Evolutionary conservation across 352 stramenopile genomes (phyloP), one percentile per base, ranked within the genome.

Genomic region (Phytopythium montanum): DNA sequence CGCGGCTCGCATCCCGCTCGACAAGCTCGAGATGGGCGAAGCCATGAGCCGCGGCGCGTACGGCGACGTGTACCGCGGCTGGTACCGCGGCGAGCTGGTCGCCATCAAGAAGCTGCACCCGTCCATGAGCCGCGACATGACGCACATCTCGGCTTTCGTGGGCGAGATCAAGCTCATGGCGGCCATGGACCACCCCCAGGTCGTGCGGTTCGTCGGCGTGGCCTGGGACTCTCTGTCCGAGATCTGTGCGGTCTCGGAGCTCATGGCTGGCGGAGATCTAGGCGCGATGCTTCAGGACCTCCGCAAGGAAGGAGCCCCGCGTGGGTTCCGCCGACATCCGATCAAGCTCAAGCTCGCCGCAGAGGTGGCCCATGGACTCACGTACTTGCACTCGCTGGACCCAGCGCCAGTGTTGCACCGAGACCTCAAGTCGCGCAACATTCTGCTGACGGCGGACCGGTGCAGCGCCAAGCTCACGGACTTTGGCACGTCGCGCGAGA

Each of bases 81-180:
- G 59, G 36, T 90, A 87, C 54, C 68, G 66, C 18, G 68, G 60
- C 18, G 57, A 79, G n/a, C 53, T 48, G 3, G 73, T 90, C 33
- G 79, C 75, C 16, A 82, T 88, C 53, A 90, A 90, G 60, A 66
- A 81, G 49, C 48, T 79, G 14, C 54, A 71, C 12, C 59, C 59
- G 18, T 68, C 74, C 19, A 76, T 75, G 45, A 58, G 65, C 31
- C 72, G 66, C 33, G 68, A 79, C 33, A 67, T 79, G 70, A 61
- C 64, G 28, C 66, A 87, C 53, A 84, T 87, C 42, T 70, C 77
- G 23, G 66, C 68, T 13, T 87, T 90, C 57, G 56, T 85, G 23
- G 56, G 57, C 16, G 76, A 90, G 57, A 76, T 81, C 41, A 81
- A 81, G 55, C 61, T 87, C 49, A 84, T 89, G 70, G 67, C 78